Conservation (phyloP, 305 asterid species). For the Fraxinus sp. region DNA sequence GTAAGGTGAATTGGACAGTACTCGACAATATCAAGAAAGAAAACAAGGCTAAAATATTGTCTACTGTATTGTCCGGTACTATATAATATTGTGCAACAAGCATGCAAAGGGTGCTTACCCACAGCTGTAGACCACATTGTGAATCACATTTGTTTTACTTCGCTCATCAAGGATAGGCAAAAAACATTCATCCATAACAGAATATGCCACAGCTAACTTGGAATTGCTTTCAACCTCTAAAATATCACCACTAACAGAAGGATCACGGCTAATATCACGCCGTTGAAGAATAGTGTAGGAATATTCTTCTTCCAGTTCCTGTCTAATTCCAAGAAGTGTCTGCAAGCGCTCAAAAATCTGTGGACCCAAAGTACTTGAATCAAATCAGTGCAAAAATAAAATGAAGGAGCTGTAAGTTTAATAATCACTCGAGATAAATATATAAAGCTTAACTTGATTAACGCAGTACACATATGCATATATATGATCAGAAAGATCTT, state of each 20-base stretch:
- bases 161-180: conserved; percentile 75
- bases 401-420: background rate
- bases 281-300: conserved; percentile 71
- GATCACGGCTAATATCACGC: conserved; percentile 43
- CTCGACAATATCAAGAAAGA: background rate
- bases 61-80: background rate
- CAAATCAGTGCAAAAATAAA: conserved; percentile 28
- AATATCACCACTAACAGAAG: conserved; percentile 33
- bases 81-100: conserved; percentile 3
- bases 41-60: background rate
- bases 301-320: conserved; percentile 72
- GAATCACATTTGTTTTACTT: conserved; percentile 76
- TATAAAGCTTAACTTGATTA: background rate
- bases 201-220: conserved; percentile 76
- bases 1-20: background rate
- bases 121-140: conserved; percentile 72
- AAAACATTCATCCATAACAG: conserved; percentile 87
- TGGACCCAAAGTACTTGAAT: conserved; percentile 25
- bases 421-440: background rate
- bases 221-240: conserved; percentile 62
- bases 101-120: conserved; percentile 55
- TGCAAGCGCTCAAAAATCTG: conserved; percentile 67
- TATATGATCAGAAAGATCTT: background rate
- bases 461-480: background rate
- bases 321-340: conserved; percentile 64